Evolutionary conservation across 2,329 filamentous ascomycete species (phyloP).

Genomic region (Penicillium sp.): DNA sequence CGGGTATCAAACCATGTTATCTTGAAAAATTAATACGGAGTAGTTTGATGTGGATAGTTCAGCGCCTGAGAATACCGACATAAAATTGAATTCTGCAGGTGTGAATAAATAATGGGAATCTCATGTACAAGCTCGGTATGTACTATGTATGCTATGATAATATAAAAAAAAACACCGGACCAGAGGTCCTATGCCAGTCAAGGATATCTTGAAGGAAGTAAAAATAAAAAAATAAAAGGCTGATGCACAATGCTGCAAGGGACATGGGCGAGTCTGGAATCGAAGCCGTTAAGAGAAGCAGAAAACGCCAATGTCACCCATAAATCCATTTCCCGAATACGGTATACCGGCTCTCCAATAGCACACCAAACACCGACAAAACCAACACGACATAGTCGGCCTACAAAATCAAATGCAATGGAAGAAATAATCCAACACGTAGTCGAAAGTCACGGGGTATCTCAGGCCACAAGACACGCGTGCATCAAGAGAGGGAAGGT

Average conservation of each 20-base stretch:
- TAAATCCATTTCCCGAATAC: background rate
- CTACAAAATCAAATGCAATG: conserved; percentile 2
- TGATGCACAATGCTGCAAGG: conserved; percentile 10
- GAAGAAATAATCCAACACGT: background rate
- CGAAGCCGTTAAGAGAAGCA: background rate
- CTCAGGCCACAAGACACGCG: conserved; percentile 13
- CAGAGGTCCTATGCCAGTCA: background rate
- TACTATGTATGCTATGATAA: conserved; percentile 1
- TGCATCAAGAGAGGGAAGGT: conserved; percentile 4
- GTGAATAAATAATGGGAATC: background rate
- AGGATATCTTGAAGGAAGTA: conserved; percentile 3
- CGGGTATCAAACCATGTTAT: background rate
- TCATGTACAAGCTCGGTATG: conserved; percentile 9
- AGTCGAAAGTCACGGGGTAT: conserved; percentile 12
- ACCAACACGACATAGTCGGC: background rate
- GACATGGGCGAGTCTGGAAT: background rate
- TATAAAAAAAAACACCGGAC: background rate
- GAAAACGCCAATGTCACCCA: conserved; percentile 7
- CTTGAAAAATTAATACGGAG: background rate
- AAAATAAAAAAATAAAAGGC: conserved; percentile 7
- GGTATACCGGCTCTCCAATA: background rate
- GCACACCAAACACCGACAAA: conserved; percentile 9
- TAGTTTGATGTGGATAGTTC: too few species aligned
- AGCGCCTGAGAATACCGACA: background rate
- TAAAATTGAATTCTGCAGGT: background rate